Conservation (phyloP, 306 rosid species). For the Luffa aegyptiaca region DNA sequence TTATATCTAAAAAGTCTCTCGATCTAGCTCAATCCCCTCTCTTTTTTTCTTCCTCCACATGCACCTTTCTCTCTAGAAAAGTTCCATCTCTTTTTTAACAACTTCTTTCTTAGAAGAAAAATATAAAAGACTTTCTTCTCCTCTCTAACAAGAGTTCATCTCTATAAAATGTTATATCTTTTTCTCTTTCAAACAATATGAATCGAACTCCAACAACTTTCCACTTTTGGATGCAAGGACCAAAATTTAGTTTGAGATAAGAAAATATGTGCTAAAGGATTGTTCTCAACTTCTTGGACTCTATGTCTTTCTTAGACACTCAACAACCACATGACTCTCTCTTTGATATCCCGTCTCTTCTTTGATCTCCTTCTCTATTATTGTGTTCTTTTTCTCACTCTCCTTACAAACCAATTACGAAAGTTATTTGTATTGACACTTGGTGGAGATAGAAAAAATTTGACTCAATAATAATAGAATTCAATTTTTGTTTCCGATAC, state of each 20-base stretch:
- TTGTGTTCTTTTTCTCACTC: neutral
- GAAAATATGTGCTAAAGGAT: neutral
- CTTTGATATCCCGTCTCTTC: neutral
- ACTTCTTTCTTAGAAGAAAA: too few species aligned
- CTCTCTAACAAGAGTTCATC: too few species aligned
- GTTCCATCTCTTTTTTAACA: neutral
- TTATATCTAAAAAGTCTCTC: too few species aligned
- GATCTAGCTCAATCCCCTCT: neutral
- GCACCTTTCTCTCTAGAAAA: too few species aligned
- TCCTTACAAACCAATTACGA: neutral
- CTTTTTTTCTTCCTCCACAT: neutral
- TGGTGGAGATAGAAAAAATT: too few species aligned
- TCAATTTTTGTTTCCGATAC: too few species aligned
- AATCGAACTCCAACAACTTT: neutral
- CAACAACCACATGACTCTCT: neutral
- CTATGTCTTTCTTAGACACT: neutral
- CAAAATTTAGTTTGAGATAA: neutral
- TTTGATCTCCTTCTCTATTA: neutral
- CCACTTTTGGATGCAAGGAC: neutral
- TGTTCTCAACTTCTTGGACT: neutral
- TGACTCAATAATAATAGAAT: too few species aligned
- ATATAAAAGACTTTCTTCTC: too few species aligned
- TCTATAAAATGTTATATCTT: neutral
- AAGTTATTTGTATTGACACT: neutral
- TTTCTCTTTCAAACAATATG: neutral